Evolutionary conservation across 192 early-diverging fungal genomes (phyloP), one percentile per base, ranked within the genome.

Genomic region (Gryganskiella cystojenkinii): DNA sequence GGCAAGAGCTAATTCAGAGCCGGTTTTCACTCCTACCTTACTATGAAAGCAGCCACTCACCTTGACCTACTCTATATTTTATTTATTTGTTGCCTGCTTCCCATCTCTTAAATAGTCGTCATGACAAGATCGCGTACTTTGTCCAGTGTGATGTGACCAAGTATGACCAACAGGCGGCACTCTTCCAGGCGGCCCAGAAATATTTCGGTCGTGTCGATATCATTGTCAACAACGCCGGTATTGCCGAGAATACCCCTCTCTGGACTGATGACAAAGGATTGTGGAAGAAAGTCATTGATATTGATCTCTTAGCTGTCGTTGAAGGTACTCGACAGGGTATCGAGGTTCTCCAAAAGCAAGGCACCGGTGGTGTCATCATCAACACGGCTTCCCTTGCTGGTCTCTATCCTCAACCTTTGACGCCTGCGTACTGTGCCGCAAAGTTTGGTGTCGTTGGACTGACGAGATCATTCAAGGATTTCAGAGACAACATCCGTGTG

Each of bases 341-440:
- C 7, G 70, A 80, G 14, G 76, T 86, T 56, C 84, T 93, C 61
- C 61, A 66, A 3, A 71, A 83, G n/a, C 72, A 79, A 27, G 64
- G 76, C 24, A 49, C 43, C 3, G 83, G 83, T 0, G 92, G 91
- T 4, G 88, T 91, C 10, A 88, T 93, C 24, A 80, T 95, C 56
- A 95, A 93, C 70, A 91, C 89, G 3, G 87, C 94, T 0, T 93
- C 91, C 6, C 84, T 92, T 70, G 91, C 91, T 50, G 94, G 91
- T 10, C 81, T 91, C 17, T 82, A 82, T 44, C 81, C 83, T 2
- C 51, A 79, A 15, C 72, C 85, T 7, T 62, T 83, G 52, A 83
- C 86, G 55, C 91, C 92, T 0, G 84, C 90, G 13, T 95, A 94
- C 72, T 88, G 85, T 3, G 90, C 92, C 9, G 90, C 90, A 30